These are phyloP conservation scores for Leucogyrophana mollusca DNA, from an alignment of 768 basidiomycete species.

Conservation along the genomic window DNA sequence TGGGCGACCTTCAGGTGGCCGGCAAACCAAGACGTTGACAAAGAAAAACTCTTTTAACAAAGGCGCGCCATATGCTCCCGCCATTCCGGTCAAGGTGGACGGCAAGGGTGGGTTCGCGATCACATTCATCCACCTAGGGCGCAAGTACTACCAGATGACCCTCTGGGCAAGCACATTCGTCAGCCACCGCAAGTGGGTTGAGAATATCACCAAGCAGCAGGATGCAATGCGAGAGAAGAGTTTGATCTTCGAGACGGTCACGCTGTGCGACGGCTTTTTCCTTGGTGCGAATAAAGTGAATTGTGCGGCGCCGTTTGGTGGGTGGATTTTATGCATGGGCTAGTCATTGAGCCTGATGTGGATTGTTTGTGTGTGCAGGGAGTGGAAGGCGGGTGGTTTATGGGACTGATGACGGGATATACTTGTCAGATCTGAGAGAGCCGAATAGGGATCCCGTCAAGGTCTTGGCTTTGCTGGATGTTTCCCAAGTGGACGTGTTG, in stretches of 20 bases:
- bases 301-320: conserved; percentile 85
- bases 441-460: conserved; percentile 80
- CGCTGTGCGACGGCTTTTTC: conserved; percentile 89
- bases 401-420: conserved; percentile 97
- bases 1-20: conserved; percentile 32
- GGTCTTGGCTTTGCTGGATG: conserved; percentile 85
- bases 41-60: conserved; percentile 43
- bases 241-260: conserved; percentile 80
- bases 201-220: conserved; percentile 89
- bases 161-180: conserved; percentile 88
- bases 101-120: conserved; percentile 88
- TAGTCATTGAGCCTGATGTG: conserved; percentile 3
- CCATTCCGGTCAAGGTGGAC: conserved; percentile 51
- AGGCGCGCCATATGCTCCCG: conserved; percentile 41
- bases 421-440: conserved; percentile 85
- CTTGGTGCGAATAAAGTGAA: conserved; percentile 82
- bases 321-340: conserved; percentile 36
- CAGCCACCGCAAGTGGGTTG: conserved; percentile 91
- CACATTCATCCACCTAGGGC: conserved; percentile 91
- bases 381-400: conserved; percentile 85
- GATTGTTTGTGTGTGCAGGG: conserved; percentile 41
- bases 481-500: conserved; percentile 92
- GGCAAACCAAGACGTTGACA: conserved; percentile 45
- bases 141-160: conserved; percentile 88
- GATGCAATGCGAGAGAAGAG: conserved; percentile 80